Conservation (phyloP, 352 stramenopile genomes). For the Hyaloperonospora brassicae region DNA sequence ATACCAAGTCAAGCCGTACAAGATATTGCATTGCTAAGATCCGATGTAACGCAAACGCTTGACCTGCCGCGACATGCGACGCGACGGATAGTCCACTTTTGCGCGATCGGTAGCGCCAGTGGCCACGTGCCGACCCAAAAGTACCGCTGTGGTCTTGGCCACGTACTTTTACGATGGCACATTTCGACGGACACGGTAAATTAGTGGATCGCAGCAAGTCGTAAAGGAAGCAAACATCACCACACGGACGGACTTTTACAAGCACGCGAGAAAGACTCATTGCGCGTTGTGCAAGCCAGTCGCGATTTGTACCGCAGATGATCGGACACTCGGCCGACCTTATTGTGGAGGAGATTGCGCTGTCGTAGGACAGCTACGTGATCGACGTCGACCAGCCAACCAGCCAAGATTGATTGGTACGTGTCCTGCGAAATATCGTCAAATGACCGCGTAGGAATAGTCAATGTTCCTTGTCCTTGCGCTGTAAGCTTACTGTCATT, state of each 20-base stretch:
- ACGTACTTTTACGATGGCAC: conserved; percentile 61
- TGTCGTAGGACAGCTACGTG: too few species aligned
- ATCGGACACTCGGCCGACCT: too few species aligned
- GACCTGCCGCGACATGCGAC: conserved; percentile 54
- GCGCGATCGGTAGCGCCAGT: conserved; percentile 65
- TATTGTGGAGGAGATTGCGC: too few species aligned
- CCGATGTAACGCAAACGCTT: conserved; percentile 64
- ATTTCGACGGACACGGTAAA: conserved; percentile 58
- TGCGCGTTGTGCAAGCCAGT: conserved; percentile 34
- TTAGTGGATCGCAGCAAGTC: conserved; percentile 52
- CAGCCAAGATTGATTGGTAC: conserved; percentile 8
- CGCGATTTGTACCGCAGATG: conserved; percentile 27
- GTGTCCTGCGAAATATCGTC: conserved; percentile 29
- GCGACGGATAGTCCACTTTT: conserved; percentile 75
- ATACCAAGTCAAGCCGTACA: conserved; percentile 66
- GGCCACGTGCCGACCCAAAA: conserved; percentile 67
- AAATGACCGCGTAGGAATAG: conserved; percentile 42
- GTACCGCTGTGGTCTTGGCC: conserved; percentile 48
- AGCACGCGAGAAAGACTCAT: conserved; percentile 72
- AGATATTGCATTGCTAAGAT: conserved; percentile 79
- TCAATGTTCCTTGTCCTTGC: conserved; percentile 46
- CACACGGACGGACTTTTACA: conserved; percentile 58
- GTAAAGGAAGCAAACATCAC: conserved; percentile 50
- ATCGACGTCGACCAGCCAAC: too few species aligned
- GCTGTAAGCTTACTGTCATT: conserved; percentile 60